Base-by-base conservation (phyloP, 139 green algal genomes). In the Parachlorella kessleri region DNA sequence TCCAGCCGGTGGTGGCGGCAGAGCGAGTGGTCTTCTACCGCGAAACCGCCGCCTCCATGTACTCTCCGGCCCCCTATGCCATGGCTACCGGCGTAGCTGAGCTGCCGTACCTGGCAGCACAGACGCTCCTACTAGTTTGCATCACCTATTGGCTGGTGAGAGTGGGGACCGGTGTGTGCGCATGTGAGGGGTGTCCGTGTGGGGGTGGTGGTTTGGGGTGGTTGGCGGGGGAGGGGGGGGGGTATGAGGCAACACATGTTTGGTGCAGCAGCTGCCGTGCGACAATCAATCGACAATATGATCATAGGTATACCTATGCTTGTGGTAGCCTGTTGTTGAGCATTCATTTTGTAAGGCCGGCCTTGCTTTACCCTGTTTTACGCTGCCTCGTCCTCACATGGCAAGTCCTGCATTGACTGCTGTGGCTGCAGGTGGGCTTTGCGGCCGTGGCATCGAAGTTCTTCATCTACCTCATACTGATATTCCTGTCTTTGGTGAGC, bases 381-480 rank as follows among this genome's bases (percentile, higher is more conserved):
- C 48, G 18, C 48, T 28, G 53, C 66, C 48, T 91, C 69, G 66
- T 80, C 86, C 48, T 10, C 10, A 10, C 48, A 18, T 59, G 48
- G 10, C 48, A 18, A 59, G 48, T 18, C 10, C 48, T 87, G 63
- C 59, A 85, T 87, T 48, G 83, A 86, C 26, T 78, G 81, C 39
- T 83, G 81, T 65, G 53, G 83, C 24, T 26, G 36, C 40, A 24
- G 59, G 85, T 91, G 18, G 78, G 83, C 33, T 87, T 89, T 68
- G 39, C 84, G 8, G 32, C 53, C 48, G 37, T 79, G 1, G 70
- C 70, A 14, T 79, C 53, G 78, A 78, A 81, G 41, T 75, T 80
- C 32, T 80, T 84, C 72, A 75, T 66, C 3, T 83, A 72, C 28
- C 36, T 83, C 6, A 14, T 59, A 18, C 14, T 59, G 48, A 23